A percentile compares a stretch with the other conserved stretches of the same genome.
Conservation (phyloP, 1,139 yeast genomes). For the Eremothecium cymbalariae region DNA sequence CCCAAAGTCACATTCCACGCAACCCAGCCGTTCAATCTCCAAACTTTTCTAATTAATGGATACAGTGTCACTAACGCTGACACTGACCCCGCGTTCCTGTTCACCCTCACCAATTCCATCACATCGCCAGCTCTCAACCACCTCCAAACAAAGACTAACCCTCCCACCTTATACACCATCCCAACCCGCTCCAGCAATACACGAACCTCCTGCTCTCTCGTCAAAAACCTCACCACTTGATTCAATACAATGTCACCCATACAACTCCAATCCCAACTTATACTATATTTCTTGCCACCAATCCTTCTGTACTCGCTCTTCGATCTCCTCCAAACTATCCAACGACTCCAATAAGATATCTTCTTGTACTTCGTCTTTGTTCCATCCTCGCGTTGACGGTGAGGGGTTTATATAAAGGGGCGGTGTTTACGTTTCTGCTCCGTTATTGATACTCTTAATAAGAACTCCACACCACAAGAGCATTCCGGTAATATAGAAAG, state of each 20-base stretch:
- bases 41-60: neutral
- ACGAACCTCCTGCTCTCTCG: neutral
- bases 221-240: neutral
- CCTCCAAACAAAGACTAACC: neutral
- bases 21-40: neutral
- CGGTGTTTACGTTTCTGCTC: constrained; percentile 1
- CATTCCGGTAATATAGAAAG: neutral
- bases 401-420: neutral
- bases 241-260: no score
- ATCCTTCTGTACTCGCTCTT: no score
- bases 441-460: neutral
- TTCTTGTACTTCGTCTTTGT: constrained; percentile 4
- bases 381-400: constrained; percentile 1
- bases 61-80: neutral
- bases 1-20: constrained; percentile 3
- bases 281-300: no score
- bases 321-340: no score
- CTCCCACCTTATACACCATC: neutral
- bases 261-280: no score
- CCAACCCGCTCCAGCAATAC: neutral
- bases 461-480: constrained; percentile 2
- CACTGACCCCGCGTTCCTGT: neutral
- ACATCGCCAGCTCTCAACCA: neutral
- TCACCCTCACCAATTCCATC: neutral
- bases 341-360: no score